Base-by-base conservation (phyloP, 2,329 filamentous ascomycete species). In the Chaetomium strumarium region DNA sequence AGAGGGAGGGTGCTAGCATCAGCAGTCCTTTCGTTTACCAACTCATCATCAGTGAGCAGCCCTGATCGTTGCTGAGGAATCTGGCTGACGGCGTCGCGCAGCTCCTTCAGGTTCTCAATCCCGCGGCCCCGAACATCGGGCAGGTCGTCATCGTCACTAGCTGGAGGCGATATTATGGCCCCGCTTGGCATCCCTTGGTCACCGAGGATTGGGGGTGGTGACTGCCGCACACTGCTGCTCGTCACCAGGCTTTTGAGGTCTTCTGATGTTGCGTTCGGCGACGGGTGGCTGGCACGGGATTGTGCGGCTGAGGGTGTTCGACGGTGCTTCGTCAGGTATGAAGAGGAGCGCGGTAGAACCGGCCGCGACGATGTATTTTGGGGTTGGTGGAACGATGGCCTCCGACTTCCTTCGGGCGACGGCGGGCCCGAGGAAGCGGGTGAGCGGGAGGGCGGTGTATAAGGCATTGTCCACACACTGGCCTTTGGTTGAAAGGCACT, bases 121-220 rank as follows among this genome's bases (percentile, higher is more conserved):
- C 73, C 70, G 45, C 77, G 72, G n/a, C 46, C 39, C 29, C 51
- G 55, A 6, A 72, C 64, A 47, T 75, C 68, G 2, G 67, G 68
- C 20, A 62, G 71, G 61, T 81, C 84, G 64, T 95, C 90, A 61
- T 95, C 90, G 66, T 96, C 91, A 68, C 91, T 91, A 60, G 85
- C 87, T 37, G 92, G 92, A 34, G 92, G 92, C 0, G 92, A 96
- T 54, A 95, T 88, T 61, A 96, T 82, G 58, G 89, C 90, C 56
- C 89, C 90, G 57, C 83, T 81, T 39, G 90, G 90, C 68, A 96
- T 93, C 58, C 81, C 74, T 55, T 82, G 69, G 24, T 75, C 79
- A 71, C 89, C 83, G 58, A 84, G 88, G 58, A 90, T 71, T 16
- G 90, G 88, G n/a, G 88, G 85, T 14, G 90, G 89, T 44, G 90